These are phyloP conservation scores for Trichosporon ovoides DNA, from an alignment of 1,284 basidiomycete genomes.

Conservation along the genomic window DNA sequence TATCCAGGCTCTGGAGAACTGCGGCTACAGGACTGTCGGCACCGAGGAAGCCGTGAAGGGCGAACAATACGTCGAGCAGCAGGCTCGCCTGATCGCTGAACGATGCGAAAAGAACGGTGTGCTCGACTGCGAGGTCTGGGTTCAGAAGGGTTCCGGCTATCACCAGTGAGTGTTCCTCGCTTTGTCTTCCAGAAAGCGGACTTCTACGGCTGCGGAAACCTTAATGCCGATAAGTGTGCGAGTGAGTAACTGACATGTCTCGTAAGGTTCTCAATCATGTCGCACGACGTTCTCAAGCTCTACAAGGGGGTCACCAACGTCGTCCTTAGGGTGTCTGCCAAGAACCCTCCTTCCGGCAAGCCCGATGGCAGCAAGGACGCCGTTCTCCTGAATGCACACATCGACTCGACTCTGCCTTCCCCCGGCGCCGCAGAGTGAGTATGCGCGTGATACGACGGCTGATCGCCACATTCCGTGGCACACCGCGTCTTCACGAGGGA, in stretches of 20 bases:
- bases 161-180: constrained; percentile 60
- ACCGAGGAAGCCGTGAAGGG: constrained; percentile 80
- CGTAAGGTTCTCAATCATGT: constrained; percentile 75
- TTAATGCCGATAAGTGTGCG: background rate
- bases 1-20: constrained; percentile 57
- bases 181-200: background rate
- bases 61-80: constrained; percentile 72
- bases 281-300: constrained; percentile 78
- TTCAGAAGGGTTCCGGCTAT: constrained; percentile 74
- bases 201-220: no score
- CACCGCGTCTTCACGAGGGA: no score
- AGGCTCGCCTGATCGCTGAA: constrained; percentile 59
- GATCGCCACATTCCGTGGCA: background rate
- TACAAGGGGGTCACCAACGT: constrained; percentile 86
- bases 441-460: background rate
- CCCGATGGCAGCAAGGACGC: constrained; percentile 70
- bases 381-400: constrained; percentile 81
- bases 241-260: background rate
- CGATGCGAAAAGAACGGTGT: constrained; percentile 60
- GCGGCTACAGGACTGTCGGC: constrained; percentile 89
- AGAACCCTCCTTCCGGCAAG: constrained; percentile 50
- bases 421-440: constrained; percentile 73
- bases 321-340: constrained; percentile 70
- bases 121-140: constrained; percentile 79
- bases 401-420: constrained; percentile 62